Evolutionary conservation across 2,329 filamentous ascomycete genomes (phyloP).

Genomic region (Setomelanomma holmii): DNA sequence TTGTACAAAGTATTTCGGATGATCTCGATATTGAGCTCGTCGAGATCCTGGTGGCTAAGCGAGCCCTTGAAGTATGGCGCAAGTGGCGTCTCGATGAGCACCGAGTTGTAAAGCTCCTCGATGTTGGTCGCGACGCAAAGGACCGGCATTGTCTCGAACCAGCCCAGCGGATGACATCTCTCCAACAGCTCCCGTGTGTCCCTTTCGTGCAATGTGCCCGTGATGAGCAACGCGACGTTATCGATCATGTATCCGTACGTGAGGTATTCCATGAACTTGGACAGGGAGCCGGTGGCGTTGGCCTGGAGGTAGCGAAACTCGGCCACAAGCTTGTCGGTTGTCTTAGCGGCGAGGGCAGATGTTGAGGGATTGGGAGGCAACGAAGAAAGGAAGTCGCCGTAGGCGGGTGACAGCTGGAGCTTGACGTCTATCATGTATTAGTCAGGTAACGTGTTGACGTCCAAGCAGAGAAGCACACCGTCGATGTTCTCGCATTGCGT

Average conservation of each 20-base stretch:
- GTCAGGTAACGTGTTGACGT: too few relatives aligned
- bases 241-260: slow-evolving; percentile 99
- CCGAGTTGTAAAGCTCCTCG: slow-evolving; percentile 97
- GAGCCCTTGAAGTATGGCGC: slow-evolving; percentile 98
- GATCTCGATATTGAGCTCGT: slow-evolving; percentile 99
- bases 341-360: slow-evolving; percentile 90
- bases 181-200: slow-evolving; percentile 95
- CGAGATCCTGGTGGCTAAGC: slow-evolving; percentile 92
- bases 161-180: slow-evolving; percentile 93
- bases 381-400: slow-evolving; percentile 93
- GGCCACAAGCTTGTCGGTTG: slow-evolving; percentile 96
- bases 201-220: slow-evolving; percentile 94
- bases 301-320: slow-evolving; percentile 97
- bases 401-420: slow-evolving; percentile 93
- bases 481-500: slow-evolving; percentile 98
- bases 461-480: too few relatives aligned
- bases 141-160: slow-evolving; percentile 99
- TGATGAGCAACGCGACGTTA: slow-evolving; percentile 97
- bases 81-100: slow-evolving; percentile 93
- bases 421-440: slow-evolving; percentile 76
- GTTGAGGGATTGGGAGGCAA: slow-evolving; percentile 97
- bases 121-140: slow-evolving; percentile 98
- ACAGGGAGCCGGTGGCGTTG: slow-evolving; percentile 87
- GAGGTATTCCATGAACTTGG: slow-evolving; percentile 96
- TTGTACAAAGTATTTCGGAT: slow-evolving; percentile 98